Evolutionary conservation across 176 grass and related monocot species (phyloP).

Genomic region (Oryza rufipogon): DNA sequence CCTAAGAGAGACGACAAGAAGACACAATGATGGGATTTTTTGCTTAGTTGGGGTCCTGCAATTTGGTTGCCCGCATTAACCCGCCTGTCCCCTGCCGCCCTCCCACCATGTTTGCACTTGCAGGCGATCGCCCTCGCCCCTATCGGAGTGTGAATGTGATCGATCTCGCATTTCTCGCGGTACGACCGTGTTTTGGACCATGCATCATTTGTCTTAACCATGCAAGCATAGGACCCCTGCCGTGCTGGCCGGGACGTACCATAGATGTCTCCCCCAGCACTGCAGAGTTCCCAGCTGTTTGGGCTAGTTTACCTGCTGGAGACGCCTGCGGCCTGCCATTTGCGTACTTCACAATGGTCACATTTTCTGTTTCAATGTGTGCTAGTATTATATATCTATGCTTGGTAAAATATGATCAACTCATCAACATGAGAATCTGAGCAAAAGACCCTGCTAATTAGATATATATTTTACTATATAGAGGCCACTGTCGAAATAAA

Average conservation of each 20-base stretch:
- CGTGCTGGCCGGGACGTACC: background rate
- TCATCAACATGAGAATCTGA: background rate
- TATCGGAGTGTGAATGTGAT: background rate
- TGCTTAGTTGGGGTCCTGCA: slow-evolving; percentile 25
- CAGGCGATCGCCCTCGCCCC: background rate
- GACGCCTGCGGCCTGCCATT: background rate
- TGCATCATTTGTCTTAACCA: slow-evolving; percentile 20
- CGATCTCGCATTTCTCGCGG: background rate
- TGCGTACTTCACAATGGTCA: background rate
- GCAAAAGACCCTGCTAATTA: too few relatives aligned
- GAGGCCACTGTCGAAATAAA: too few relatives aligned
- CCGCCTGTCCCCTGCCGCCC: slow-evolving; percentile 34
- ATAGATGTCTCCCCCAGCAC: background rate
- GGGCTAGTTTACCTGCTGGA: background rate
- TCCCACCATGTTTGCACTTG: background rate
- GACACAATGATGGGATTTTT: slow-evolving; percentile 42
- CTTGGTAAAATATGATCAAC: background rate
- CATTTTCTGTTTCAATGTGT: too few relatives aligned
- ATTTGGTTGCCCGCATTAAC: slow-evolving; percentile 34
- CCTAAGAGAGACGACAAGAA: slow-evolving; percentile 32
- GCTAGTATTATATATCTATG: background rate
- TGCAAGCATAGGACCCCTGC: background rate
- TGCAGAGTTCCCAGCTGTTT: background rate
- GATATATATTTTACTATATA: too few relatives aligned
- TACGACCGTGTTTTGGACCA: slow-evolving; percentile 10